Conservation (phyloP, 768 basidiomycete species). For the Tricholoma sp. region DNA sequence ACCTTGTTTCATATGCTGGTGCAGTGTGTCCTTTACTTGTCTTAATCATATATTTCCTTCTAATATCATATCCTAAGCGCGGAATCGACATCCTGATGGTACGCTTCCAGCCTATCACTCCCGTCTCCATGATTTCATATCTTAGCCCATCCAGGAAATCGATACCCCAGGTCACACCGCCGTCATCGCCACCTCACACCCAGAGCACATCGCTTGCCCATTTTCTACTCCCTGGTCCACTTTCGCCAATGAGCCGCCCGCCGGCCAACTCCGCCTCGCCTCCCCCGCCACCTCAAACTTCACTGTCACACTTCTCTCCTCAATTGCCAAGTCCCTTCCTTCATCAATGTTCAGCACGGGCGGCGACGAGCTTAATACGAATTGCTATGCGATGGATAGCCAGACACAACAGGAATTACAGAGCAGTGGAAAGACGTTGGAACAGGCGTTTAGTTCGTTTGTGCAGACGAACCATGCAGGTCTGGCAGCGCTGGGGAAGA, state of each 20-base stretch:
- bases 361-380: conserved; percentile 73
- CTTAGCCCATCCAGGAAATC: conserved; percentile 55
- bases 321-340: conserved; percentile 47
- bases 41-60: background rate
- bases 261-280: conserved; percentile 78
- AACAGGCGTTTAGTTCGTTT: conserved; percentile 60
- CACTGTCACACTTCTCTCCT: conserved; percentile 44
- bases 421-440: conserved; percentile 46
- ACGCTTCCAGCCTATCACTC: conserved; percentile 19
- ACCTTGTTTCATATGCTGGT: conserved; percentile 61
- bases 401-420: conserved; percentile 52
- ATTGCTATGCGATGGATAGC: conserved; percentile 61
- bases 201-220: conserved; percentile 70
- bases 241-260: conserved; percentile 72
- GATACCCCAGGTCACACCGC: conserved; percentile 84
- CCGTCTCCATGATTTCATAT: conserved; percentile 26
- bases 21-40: conserved; percentile 38
- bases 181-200: conserved; percentile 56
- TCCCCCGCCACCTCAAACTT: conserved; percentile 57
- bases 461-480: conserved; percentile 51
- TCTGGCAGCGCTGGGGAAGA: conserved; percentile 54
- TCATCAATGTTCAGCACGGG: conserved; percentile 72
- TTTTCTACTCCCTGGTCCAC: conserved; percentile 49
- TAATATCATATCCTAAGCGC: conserved; percentile 30
- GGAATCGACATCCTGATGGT: conserved; percentile 71